Evolutionary conservation across 129 eudicot genomes (phyloP), one percentile per base, ranked within the genome.

Genomic region (Chrysanthemum makinoi): DNA sequence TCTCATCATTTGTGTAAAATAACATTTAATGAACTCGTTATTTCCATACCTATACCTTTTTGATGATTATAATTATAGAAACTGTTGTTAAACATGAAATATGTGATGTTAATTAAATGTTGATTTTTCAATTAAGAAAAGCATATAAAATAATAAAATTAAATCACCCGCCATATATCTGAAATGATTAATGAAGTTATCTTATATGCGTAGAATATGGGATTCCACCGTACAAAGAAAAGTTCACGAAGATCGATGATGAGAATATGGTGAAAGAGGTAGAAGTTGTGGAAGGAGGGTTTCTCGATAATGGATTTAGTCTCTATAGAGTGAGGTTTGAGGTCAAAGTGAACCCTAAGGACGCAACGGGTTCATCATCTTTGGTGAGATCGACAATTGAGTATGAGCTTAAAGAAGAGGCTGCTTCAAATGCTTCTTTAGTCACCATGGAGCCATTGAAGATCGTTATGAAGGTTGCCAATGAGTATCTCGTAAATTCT

Each of bases 341-440:
- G 52, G 46, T 16, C 16, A 44, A 44, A 10, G 54, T 13, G 14
- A 30, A 57, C 16, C 55, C 39, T 13, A 58, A 58, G 16, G 63
- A 59, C 8, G 48, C 12, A 35, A 65, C 33, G 15, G 16, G 48
- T 4, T n/a, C 26, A 24, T 53, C 64, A 2, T 28, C 28, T 14
- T 2, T 54, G 11, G 47, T 69, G 11, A 69, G 9, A 69, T 24
- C 64, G 39, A 69, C 64, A n/a, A 54, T 33, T n/a, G 24, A 11
- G 47, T 74, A 74, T 15, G 79, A 74, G 72, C 39, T 74, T 15
- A 44, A 15, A 4, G 72, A 74, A 64, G 78, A 74, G 50, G 64
- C 51, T 30, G 55, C 44, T 35, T 20, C 13, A 11, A 64, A 74
- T 10, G 66, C 57, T 12, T 50, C 72, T 10, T 43, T 65, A 24